phyloP scores from a whole-genome alignment of 2,329 filamentous ascomycete species.

The Fusarium veterinarium region DNA sequence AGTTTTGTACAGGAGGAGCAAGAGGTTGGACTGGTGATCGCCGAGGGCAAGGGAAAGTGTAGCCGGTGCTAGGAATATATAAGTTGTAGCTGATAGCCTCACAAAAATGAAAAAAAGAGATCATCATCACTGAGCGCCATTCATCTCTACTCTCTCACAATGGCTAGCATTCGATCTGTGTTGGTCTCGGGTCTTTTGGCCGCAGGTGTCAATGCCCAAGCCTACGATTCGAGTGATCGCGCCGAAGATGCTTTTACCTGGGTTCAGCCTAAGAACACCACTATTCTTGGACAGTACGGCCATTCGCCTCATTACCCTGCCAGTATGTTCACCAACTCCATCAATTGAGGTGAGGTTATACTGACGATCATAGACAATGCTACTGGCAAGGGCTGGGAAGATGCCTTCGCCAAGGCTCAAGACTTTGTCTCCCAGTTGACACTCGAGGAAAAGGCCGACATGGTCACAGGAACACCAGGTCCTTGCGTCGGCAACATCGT shows the following conservation, averaged over 20 bases:
- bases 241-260: constrained; percentile 50
- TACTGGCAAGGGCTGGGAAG: constrained; percentile 53
- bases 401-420: constrained; percentile 51
- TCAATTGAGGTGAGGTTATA: accelerated
- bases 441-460: constrained; percentile 47
- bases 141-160: constrained; percentile 17
- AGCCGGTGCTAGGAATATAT: constrained; percentile 22
- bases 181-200: constrained; percentile 55
- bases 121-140: constrained; percentile 11
- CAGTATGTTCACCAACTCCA: constrained; percentile 45
- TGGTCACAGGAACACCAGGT: constrained; percentile 50
- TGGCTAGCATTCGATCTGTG: constrained; percentile 40
- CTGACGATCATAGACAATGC: constrained; percentile 49
- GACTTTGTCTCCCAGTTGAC: constrained; percentile 47
- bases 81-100: background rate
- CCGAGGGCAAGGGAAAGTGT: constrained; percentile 1
- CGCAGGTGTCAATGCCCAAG: constrained; percentile 43
- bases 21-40: background rate
- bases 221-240: constrained; percentile 40
- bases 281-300: constrained; percentile 54
- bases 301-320: constrained; percentile 53
- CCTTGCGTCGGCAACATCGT: constrained; percentile 52
- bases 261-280: constrained; percentile 56
- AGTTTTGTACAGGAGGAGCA: background rate
- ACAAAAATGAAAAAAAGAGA: background rate